Conservation (phyloP, 2,329 filamentous ascomycete genomes). For the Thielaviopsis musarum region DNA sequence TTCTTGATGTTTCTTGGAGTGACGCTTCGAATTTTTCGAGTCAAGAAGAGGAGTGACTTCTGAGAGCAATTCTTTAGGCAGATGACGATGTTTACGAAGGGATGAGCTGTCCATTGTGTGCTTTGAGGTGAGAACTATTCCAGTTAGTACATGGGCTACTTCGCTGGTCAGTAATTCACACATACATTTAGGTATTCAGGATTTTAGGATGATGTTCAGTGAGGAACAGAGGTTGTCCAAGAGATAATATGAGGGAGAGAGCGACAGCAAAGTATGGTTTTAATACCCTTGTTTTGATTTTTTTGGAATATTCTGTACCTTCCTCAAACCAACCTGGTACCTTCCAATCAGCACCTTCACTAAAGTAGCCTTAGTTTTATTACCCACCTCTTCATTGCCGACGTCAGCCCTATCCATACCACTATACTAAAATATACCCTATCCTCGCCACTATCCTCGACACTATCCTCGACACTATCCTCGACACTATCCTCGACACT, state of each 20-base stretch:
- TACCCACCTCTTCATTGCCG: no score
- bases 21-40: not conserved
- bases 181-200: not conserved
- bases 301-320: not conserved
- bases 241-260: not conserved
- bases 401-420: no score
- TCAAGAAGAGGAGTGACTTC: not conserved
- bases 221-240: not conserved
- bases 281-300: not conserved
- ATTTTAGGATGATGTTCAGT: not conserved
- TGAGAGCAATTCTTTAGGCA: not conserved
- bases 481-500: no score
- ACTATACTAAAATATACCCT: no score
- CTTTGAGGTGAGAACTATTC: not conserved
- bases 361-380: no score
- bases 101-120: not conserved
- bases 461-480: no score
- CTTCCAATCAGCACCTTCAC: no score
- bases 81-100: not conserved
- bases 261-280: not conserved
- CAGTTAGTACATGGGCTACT: not conserved
- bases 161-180: not conserved
- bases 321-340: not conserved
- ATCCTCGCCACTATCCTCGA: no score
- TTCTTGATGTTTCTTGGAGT: not conserved